Conservation (phyloP, 305 asterid species). For the Fraxinus latifolia region DNA sequence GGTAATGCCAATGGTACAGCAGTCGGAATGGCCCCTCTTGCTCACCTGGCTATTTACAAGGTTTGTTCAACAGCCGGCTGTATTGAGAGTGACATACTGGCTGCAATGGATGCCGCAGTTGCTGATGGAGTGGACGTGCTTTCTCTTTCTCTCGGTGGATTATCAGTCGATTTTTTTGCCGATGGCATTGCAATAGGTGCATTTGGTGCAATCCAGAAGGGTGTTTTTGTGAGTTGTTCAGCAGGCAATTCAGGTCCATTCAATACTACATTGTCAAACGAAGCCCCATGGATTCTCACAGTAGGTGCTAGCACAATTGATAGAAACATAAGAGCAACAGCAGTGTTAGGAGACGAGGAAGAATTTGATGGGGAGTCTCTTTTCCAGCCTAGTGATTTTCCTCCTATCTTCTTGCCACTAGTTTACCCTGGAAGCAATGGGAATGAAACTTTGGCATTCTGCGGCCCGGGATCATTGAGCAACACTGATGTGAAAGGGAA, state of each 20-base stretch:
- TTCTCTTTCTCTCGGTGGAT: conserved; percentile 48
- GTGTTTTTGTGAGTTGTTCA: conserved; percentile 49
- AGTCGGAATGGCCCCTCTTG: conserved; percentile 51
- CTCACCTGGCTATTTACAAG: conserved; percentile 51
- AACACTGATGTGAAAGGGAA: conserved; percentile 39
- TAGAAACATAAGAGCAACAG: conserved; percentile 32
- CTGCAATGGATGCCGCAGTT: conserved; percentile 52
- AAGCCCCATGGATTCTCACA: conserved; percentile 56
- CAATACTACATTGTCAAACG: conserved; percentile 34
- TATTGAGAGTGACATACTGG: conserved; percentile 39
- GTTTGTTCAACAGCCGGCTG: conserved; percentile 33
- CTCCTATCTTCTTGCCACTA: conserved; percentile 34
- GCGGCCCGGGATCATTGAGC: conserved; percentile 37
- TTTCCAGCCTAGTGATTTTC: conserved; percentile 41
- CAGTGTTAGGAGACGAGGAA: conserved; percentile 28
- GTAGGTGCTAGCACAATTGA: conserved; percentile 62
- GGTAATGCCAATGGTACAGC: conserved; percentile 49
- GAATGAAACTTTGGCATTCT: conserved; percentile 30
- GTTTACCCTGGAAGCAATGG: conserved; percentile 39
- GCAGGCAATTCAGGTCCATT: conserved; percentile 47
- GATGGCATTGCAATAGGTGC: conserved; percentile 51
- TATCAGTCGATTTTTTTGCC: conserved; percentile 25
- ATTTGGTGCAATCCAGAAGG: conserved; percentile 44
- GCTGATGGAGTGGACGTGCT: conserved; percentile 55
- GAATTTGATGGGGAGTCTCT: conserved; percentile 41